These are phyloP conservation scores for Amaranthus hypochondriacus DNA, from an alignment of 148 eudicot genomes.

Conservation along the genomic window DNA sequence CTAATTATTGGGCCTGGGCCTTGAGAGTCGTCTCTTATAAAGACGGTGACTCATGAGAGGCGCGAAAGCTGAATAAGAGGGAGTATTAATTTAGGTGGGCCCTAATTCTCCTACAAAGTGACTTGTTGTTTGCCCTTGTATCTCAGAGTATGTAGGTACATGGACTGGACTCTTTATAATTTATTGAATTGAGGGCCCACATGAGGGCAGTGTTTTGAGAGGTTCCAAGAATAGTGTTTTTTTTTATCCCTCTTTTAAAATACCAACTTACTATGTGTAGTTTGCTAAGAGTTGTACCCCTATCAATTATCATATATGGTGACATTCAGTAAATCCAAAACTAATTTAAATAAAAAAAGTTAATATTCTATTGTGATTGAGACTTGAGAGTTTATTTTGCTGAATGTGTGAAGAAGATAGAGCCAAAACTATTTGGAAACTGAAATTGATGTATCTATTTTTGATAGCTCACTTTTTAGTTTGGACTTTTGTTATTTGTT, in stretches of 20 bases:
- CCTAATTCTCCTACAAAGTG: slow-evolving; percentile 26
- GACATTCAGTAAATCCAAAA: no score
- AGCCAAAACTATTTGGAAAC: neutral
- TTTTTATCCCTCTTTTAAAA: neutral
- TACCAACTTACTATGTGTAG: neutral
- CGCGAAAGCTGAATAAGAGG: no score
- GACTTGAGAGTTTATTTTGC: neutral
- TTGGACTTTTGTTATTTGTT: neutral
- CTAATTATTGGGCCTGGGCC: no score
- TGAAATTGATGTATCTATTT: slow-evolving; percentile 10
- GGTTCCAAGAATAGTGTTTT: slow-evolving; percentile 8
- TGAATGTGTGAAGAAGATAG: neutral
- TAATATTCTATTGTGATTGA: neutral
- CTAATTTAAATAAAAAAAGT: neutral
- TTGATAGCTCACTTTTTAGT: neutral
- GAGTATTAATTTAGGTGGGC: slow-evolving; percentile 2
- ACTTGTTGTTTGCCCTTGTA: slow-evolving; percentile 21
- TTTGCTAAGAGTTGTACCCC: neutral
- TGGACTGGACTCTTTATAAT: slow-evolving; percentile 12
- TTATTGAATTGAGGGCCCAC: slow-evolving; percentile 5
- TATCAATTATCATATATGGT: neutral
- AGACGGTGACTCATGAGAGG: no score
- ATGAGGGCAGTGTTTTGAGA: neutral
- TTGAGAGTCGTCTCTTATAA: no score
- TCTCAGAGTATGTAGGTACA: slow-evolving; percentile 14